These are phyloP conservation scores for Penicillium simplicissimum DNA, from an alignment of 495 filamentous ascomycete species.

Conservation along the genomic window DNA sequence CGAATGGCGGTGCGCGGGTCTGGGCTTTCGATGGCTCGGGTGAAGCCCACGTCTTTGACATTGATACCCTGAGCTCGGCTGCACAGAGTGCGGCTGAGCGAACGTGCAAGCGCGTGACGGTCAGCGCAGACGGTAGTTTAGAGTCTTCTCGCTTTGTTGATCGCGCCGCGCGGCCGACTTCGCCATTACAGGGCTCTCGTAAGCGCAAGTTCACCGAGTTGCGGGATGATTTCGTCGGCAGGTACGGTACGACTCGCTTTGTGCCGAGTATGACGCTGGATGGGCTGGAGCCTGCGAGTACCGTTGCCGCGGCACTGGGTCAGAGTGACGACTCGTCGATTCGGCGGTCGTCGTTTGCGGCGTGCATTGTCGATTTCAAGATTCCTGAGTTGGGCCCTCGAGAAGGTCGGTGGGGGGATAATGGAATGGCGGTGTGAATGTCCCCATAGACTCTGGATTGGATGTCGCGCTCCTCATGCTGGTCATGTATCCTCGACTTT, in stretches of 20 bases:
- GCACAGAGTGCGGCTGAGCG: slow-evolving; percentile 14
- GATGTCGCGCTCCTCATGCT: not conserved
- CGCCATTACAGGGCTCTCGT: slow-evolving; percentile 17
- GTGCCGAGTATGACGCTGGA: slow-evolving; percentile 10
- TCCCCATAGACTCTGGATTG: not conserved
- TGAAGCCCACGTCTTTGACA: slow-evolving; percentile 35
- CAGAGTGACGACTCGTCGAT: slow-evolving; percentile 13
- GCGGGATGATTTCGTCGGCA: slow-evolving; percentile 28
- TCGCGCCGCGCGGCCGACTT: slow-evolving; percentile 9
- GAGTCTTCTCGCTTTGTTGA: slow-evolving; percentile 21
- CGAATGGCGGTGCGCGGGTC: slow-evolving; percentile 37
- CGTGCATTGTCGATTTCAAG: slow-evolving; percentile 44
- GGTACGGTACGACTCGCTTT: slow-evolving; percentile 26
- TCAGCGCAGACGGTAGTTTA: slow-evolving; percentile 35
- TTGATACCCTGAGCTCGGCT: slow-evolving; percentile 35
- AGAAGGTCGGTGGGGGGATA: slow-evolving; percentile 26
- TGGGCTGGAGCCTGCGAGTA: slow-evolving; percentile 11
- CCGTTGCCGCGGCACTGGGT: not conserved
- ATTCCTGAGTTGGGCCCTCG: slow-evolving; percentile 36
- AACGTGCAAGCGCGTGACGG: slow-evolving; percentile 28
- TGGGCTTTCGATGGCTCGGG: slow-evolving; percentile 43
- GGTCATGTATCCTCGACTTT: not conserved
- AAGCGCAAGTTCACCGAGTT: slow-evolving; percentile 35
- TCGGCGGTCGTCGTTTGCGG: slow-evolving; percentile 38
- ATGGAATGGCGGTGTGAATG: not conserved